Conservation (phyloP, 1,284 basidiomycete genomes). For the Cutaneotrichosporon dermatis region DNA sequence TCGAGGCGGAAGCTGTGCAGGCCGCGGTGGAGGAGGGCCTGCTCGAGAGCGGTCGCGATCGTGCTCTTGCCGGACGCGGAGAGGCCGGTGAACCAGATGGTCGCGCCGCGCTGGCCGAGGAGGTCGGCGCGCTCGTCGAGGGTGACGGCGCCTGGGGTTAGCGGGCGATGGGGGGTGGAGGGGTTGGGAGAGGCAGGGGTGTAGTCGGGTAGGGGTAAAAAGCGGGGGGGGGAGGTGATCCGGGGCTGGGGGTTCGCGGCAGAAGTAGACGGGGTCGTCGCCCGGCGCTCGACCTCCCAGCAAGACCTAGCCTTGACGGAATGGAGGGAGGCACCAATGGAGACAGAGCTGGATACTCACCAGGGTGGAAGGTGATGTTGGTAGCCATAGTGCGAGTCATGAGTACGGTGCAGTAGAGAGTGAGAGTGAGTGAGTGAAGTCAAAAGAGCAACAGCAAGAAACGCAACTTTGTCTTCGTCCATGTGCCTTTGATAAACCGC, state of each 20-base stretch:
- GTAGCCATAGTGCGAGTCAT: constrained; percentile 52
- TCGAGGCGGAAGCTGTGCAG: constrained; percentile 90
- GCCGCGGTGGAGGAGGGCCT: constrained; percentile 81
- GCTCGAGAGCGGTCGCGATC: constrained; percentile 93
- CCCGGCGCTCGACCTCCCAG: too few relatives aligned
- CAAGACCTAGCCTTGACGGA: too few relatives aligned
- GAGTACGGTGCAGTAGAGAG: not conserved
- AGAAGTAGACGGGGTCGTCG: too few relatives aligned
- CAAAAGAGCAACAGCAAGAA: not conserved
- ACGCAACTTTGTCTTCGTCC: not conserved
- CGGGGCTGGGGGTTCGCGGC: too few relatives aligned
- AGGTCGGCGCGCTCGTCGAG: constrained; percentile 62
- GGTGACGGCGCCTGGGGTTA: constrained; percentile 63
- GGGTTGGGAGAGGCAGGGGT: too few relatives aligned
- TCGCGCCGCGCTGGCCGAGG: constrained; percentile 75
- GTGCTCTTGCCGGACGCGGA: constrained; percentile 92
- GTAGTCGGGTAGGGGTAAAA: not conserved
- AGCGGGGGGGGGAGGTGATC: not conserved
- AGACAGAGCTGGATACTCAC: constrained; percentile 38
- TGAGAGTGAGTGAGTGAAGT: not conserved
- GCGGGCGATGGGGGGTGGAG: not conserved
- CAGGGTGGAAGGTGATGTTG: constrained; percentile 80
- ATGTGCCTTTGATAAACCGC: not conserved
- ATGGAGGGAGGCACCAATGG: not conserved
- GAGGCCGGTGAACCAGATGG: constrained; percentile 92